A percentile compares a stretch with the other conserved stretches of the same genome.
Evolutionary conservation across 176 grass and related monocot genomes (phyloP).

Genomic region (Oryza glaberrima): DNA sequence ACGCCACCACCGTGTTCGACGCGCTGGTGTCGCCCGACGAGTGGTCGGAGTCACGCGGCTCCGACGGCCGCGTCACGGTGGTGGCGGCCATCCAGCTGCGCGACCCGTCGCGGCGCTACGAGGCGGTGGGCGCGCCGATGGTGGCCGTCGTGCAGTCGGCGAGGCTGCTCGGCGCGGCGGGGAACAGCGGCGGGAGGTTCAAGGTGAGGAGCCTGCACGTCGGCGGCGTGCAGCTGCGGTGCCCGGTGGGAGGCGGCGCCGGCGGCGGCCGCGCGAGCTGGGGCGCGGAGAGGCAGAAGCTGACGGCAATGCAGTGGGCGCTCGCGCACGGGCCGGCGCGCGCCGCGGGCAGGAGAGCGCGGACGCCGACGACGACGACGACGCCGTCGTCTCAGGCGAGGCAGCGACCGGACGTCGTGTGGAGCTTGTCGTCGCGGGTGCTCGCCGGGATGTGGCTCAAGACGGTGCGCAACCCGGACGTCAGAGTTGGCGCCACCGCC

Average conservation of each 20-base stretch:
- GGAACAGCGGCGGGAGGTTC: constrained; percentile 48
- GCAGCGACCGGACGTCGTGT: constrained; percentile 64
- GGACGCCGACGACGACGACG: constrained; percentile 17
- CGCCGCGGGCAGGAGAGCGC: constrained; percentile 43
- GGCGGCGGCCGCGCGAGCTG: constrained; percentile 42
- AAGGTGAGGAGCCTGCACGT: constrained; percentile 81
- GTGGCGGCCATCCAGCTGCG: constrained; percentile 68
- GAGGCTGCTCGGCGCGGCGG: constrained; percentile 38
- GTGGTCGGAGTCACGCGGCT: constrained; percentile 31
- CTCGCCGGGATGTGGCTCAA: constrained; percentile 89
- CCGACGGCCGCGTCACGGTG: constrained; percentile 50
- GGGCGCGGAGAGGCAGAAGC: constrained; percentile 70
- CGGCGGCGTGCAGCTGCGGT: constrained; percentile 65
- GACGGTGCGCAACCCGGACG: constrained; percentile 80
- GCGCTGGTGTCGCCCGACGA: constrained; percentile 52
- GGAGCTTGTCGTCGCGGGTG: constrained; percentile 85
- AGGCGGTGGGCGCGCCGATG: constrained; percentile 89
- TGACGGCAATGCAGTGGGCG: constrained; percentile 89
- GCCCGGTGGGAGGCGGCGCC: constrained; percentile 36
- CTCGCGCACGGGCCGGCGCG: constrained; percentile 51
- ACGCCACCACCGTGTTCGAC: constrained; percentile 52
- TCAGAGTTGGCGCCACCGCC: constrained; percentile 43
- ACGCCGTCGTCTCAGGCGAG: constrained; percentile 21
- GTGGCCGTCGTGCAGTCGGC: constrained; percentile 65
- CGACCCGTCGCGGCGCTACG: constrained; percentile 70